Percentiles rank a stretch among this genome's conserved stretches.
Conservation (phyloP, 2,329 filamentous ascomycete species). For the Tympanopsis confertula region DNA sequence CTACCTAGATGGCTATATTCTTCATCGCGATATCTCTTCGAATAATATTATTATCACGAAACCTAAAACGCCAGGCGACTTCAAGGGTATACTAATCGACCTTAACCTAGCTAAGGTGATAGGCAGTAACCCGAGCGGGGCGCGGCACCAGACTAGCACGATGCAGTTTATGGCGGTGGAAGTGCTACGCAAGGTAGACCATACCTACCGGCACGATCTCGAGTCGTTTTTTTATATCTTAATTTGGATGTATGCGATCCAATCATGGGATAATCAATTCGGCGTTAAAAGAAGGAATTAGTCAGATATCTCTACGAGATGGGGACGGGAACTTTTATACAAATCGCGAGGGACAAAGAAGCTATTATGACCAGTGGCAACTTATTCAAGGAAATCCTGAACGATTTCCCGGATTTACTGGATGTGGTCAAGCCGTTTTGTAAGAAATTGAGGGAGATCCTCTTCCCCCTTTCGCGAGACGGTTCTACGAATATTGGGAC, state of each 20-base stretch:
- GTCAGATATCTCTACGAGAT: no score
- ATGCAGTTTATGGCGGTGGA: conserved; percentile 21
- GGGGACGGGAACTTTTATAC: no score
- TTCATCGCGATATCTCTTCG: conserved; percentile 22
- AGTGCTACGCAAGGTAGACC: conserved; percentile 13
- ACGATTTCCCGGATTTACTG: no score
- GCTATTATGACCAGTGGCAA: no score
- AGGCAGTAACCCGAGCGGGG: conserved; percentile 9
- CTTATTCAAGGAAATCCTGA: no score
- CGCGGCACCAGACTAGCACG: conserved; percentile 13
- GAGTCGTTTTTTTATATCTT: conserved; percentile 19
- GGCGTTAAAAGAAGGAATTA: no score
- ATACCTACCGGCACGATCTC: conserved; percentile 19
- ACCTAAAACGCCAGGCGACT: conserved; percentile 5
- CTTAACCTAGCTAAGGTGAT: conserved; percentile 17
- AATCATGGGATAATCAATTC: no score
- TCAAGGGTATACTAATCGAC: conserved; percentile 20
- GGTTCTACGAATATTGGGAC: no score
- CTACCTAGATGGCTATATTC: conserved; percentile 15
- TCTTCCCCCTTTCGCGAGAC: no score
- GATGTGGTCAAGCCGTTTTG: no score
- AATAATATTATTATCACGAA: conserved; percentile 24
- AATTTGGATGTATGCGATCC: conserved; percentile 15
- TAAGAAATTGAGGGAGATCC: no score
- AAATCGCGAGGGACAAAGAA: no score